Percentiles rank a stretch among this genome's conserved stretches.
These are phyloP conservation scores for Zea luxurians DNA, from an alignment of 176 grass and related monocot species.

Conservation along the genomic window DNA sequence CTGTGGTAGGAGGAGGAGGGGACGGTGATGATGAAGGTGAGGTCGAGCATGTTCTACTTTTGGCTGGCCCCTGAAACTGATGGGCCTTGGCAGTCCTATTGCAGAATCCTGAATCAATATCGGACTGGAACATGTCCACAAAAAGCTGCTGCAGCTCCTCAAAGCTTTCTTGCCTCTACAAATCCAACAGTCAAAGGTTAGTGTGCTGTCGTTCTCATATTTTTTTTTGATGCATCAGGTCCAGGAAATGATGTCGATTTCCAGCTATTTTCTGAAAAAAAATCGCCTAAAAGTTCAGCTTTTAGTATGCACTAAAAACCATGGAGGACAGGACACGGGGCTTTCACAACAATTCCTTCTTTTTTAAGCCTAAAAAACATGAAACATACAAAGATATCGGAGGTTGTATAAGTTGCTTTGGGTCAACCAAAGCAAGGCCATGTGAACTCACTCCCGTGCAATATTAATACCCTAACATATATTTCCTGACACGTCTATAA, in stretches of 20 bases:
- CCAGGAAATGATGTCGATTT: slow-evolving; percentile 1
- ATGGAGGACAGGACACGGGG: slow-evolving; percentile 27
- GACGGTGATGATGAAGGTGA: slow-evolving; percentile 44
- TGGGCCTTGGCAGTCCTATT: slow-evolving; percentile 30
- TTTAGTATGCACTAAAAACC: slow-evolving; percentile 37
- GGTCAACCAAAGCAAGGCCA: slow-evolving; percentile 3
- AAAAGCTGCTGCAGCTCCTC: slow-evolving; percentile 89
- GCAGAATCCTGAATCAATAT: slow-evolving; percentile 64
- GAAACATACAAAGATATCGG: slow-evolving; percentile 9
- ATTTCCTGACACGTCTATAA: neutral
- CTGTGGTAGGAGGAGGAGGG: slow-evolving; percentile 37
- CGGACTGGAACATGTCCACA: slow-evolving; percentile 84
- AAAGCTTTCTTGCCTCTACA: slow-evolving; percentile 80
- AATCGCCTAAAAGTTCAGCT: slow-evolving; percentile 33
- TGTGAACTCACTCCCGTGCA: neutral
- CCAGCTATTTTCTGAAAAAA: slow-evolving; percentile 18
- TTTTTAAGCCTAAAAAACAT: slow-evolving; percentile 41
- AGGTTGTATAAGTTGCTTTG: slow-evolving; percentile 14
- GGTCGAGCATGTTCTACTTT: slow-evolving; percentile 31
- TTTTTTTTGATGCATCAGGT: slow-evolving; percentile 43
- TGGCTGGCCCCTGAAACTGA: slow-evolving; percentile 14
- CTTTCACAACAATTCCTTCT: slow-evolving; percentile 38
- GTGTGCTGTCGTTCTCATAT: slow-evolving; percentile 6
- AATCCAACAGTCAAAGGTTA: slow-evolving; percentile 38
- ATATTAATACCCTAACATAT: neutral